Evolutionary conservation across 192 early-diverging fungal species (phyloP), one percentile per base, ranked within the genome.

Genomic region (Backusella mclennaniae): DNA sequence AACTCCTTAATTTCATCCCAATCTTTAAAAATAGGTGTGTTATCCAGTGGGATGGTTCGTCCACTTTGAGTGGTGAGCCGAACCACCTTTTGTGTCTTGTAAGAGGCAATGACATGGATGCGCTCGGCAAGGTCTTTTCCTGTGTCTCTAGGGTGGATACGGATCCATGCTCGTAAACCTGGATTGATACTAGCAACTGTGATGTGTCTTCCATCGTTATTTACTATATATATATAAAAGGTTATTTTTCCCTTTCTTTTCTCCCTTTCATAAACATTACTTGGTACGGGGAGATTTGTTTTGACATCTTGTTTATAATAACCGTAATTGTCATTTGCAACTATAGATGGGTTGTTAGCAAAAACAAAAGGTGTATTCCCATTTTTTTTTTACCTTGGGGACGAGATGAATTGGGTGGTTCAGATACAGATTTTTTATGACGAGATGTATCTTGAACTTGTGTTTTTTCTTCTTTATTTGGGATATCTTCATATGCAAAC

Each of bases 31-130:
- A 83, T 67, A 11, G 79, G 76, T 14, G 73, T 71, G 12, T 82
- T 73, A 69, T 82, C 74, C 23, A 82, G 35, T 3, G 81, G 74
- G 9, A 82, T 59, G 0, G 63, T 8, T 23, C 71, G 68, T 8
- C 81, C 81, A 4, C 7, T 53, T 9, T 56, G 72, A 17, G 42
- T 67, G 52, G 36, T 69, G 36, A 83, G 67, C 6, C 49, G 26
- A 3, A 67, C 21, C 14, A 83, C 72, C 29, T 77, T 77, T 38
- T 73, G 76, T 66, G 80, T 67, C 46, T 86, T 76, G 81, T 81
- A 78, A 9, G 82, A 52, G 66, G 84, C 56, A 69, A 86, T 74
- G 74, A 73, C 73, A 42, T 81, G 76, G 4, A 84, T 82, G 29
- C 80, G 68, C 4, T 66, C 31, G 9, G 74, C 80, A 4, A 82